A percentile compares a stretch with the other conserved stretches of the same genome.
Conservation (phyloP, 192 early-diverging fungal genomes). For the Coemansia furcata region DNA sequence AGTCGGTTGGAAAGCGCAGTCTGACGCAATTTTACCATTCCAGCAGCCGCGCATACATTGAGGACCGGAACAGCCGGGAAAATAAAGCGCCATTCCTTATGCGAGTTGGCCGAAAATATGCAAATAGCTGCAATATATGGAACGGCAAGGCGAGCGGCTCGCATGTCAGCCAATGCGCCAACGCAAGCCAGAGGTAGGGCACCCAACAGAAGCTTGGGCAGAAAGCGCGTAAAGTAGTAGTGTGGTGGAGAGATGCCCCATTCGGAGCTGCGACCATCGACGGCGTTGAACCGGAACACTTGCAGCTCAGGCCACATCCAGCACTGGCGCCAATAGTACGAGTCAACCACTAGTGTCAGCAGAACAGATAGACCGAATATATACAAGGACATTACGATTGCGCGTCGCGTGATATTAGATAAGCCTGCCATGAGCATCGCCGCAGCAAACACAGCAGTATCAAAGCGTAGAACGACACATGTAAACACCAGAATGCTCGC, state of each 20-base stretch:
- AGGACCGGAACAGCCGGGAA: constrained; percentile 80
- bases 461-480: constrained; percentile 59
- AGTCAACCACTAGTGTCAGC: constrained; percentile 57
- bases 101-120: constrained; percentile 72
- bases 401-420: constrained; percentile 17
- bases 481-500: constrained; percentile 40
- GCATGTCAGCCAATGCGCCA: constrained; percentile 49
- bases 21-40: constrained; percentile 22
- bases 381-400: background rate
- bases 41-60: constrained; percentile 67
- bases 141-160: constrained; percentile 54
- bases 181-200: constrained; percentile 64
- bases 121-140: constrained; percentile 60
- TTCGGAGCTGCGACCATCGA: constrained; percentile 50
- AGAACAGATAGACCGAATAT: constrained; percentile 15
- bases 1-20: background rate
- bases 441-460: constrained; percentile 54
- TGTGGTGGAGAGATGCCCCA: constrained; percentile 62
- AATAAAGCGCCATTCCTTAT: constrained; percentile 97
- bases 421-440: constrained; percentile 44
- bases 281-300: constrained; percentile 64
- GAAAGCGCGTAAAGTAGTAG: constrained; percentile 66
- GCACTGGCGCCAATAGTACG: constrained; percentile 59
- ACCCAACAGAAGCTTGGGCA: constrained; percentile 74
- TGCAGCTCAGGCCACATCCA: constrained; percentile 65